Base-by-base conservation (phyloP, 208 protist species). In the Crithidia brevicula region DNA sequence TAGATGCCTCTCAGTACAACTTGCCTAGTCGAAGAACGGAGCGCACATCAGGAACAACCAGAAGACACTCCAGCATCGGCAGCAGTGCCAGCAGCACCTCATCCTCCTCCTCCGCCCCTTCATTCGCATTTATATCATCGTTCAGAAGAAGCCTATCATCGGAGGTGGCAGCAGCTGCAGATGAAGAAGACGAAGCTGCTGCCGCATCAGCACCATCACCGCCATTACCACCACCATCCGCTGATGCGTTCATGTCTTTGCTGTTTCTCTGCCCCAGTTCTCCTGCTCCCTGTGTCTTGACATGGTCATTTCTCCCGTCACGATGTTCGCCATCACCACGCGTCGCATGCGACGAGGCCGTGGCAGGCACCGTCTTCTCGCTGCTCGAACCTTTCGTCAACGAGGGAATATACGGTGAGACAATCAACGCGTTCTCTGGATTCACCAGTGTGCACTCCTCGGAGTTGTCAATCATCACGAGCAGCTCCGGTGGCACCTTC, bases 391-490 rank as follows among this genome's bases (percentile, higher is more conserved):
- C 65, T 7, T 28, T 49, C 56, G 73, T 62, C 18, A 72, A 30
- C 13, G 87, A 81, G 0, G 91, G 91, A 47, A 92, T 86, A 72
- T 82, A 96, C 2, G 91, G 86, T 11, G 87, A 68, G 25, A 96
- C 77, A 43, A 96, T 78, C 15, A 96, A 65, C 1, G 86, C 86
- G 70, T 93, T 96, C 23, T 94, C 86, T 20, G 88, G 76, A 56
- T 94, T 93, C 9, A 89, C 72, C 22, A 88, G 64, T 40, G 81
- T 85, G 72, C 83, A 93, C 68, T 94, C 85, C 61, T 93, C 86
- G 4, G 68, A 81, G 69, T 96, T 96, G 72, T 96, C 91, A 31
- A 96, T 83, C 88, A 94, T 91, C 51, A 96, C 82, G 52, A 92
- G 74, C 61, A 94, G 62, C 74, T 93, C 88, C 22, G 83, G 81